Base-by-base conservation (phyloP, 1,284 basidiomycete species). In the Xerocomus minutiporus region DNA sequence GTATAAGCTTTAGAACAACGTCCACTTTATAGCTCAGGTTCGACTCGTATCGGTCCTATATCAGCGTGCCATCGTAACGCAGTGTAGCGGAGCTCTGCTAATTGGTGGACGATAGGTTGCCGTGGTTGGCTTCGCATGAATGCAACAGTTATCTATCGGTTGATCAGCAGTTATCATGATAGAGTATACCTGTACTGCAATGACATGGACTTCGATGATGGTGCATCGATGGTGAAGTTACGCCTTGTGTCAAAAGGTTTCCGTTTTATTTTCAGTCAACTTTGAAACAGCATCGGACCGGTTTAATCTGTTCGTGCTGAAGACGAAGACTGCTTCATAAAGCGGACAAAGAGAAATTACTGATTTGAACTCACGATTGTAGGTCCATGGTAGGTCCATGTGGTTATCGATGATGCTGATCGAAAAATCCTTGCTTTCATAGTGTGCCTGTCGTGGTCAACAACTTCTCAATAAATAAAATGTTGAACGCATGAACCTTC, bases 151-250 rank as follows among this genome's bases (percentile, higher is more conserved):
- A 45, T 63, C 65, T 4, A 68, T 60, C 1, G 71, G 52, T 51
- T 77, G 67, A 57, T 73, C 61, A 1, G 77, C 74, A 29, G 59
- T 44, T 46, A 73, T 63, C 34, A 73, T 59, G 34, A 70, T 56
- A 11, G 69, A 71, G 56, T 69, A 72, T 29, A 68, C 71, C 59
- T 77, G 75, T 1, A 64, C 61, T 2, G 63, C 62, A 45, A 65
- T 64, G 38, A 74, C 78, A 55, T 83, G 81, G 1, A 69, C 72
- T 58, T 82, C 81, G 56, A 83, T 83, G 50, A 83, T 61, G 58
- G 53, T 76, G 76, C 61, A 20, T 76, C 68, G 29, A 77, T 74
- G 1, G 71, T 71, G 61, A 77, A 73, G 20, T 62, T 70, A 45
- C 60, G 64, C 51, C 55, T 62, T 11, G 61, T 53, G 35, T 70